Evolutionary conservation across 176 grass and related monocot genomes (phyloP).

Genomic region (Phoenix dactylifera): DNA sequence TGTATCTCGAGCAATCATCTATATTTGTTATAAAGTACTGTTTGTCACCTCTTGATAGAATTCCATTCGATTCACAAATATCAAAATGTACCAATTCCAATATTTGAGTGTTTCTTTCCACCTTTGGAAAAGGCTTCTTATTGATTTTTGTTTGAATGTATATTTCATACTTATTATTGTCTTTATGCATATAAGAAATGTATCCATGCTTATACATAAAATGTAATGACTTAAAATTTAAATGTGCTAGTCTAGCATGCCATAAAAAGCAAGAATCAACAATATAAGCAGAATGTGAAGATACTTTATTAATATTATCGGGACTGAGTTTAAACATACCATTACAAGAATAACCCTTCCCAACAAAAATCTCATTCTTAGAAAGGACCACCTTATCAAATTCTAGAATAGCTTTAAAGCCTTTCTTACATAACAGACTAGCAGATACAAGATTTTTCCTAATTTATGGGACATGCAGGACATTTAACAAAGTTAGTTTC

Average conservation of each 20-base stretch:
- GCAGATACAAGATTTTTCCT: no score
- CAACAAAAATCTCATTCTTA: background rate
- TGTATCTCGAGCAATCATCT: background rate
- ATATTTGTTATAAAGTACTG: no score
- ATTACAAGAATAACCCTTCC: background rate
- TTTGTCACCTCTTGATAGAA: no score
- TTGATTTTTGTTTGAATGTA: background rate
- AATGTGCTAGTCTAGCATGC: background rate
- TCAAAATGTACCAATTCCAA: background rate
- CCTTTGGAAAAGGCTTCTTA: background rate
- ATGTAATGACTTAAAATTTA: background rate
- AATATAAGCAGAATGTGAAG: no score
- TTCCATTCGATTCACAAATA: background rate
- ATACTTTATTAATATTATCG: background rate
- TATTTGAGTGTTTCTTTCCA: background rate
- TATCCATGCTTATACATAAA: no score
- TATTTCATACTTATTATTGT: background rate
- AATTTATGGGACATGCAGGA: no score
- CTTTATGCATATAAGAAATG: no score
- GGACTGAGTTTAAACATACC: background rate
- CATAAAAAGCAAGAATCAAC: background rate
- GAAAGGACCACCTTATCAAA: background rate
- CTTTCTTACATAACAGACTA: background rate
- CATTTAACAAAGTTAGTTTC: no score
- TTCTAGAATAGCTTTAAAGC: background rate